Evolutionary conservation across 768 basidiomycete species (phyloP), one percentile per base, ranked within the genome.

Genomic region (Astraeus odoratus): DNA sequence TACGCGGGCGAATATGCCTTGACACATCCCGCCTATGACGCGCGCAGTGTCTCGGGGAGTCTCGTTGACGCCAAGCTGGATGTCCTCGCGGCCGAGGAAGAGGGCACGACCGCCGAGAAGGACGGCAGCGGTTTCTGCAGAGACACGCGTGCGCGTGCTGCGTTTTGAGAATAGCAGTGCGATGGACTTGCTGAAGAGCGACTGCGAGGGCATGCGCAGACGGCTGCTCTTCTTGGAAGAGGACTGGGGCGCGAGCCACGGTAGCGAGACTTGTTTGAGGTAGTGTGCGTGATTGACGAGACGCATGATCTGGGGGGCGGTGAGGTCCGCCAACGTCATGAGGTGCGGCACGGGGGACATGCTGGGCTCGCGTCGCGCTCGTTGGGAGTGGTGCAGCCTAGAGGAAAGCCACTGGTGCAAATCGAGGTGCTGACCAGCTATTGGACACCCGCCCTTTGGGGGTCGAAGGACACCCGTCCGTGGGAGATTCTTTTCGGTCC

Each of bases 31-130:
- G 3, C 89, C 86, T 49, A 98, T 80, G 8, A 99, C 90, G 20
- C 83, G 75, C 10, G 90, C 85, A 0, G 87, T 81, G 67, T 99
- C 96, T 31, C 86, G 71, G 3, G 80, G 61, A 23, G 72, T 78
- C 74, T 99, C 96, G 64, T 96, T 99, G 34, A 97, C 93, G 38
- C 95, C 95, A 18, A 99, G 72, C 55, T 99, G 96, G 43, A 97
- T 94, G 59, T 98, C 96, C 2, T 86, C 83, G 38, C 67, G 68
- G 2, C 94, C 93, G 7, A 98, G 72, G 64, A 98, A 99, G 54
- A 98, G 74, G 0, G 95, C 82, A 7, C 82, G 80, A 4, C 93
- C 96, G 16, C 95, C 95, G 0, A 99, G 76, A 10, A 91, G 65
- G 1, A 72, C 58, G 0, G 86, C 67, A 20, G 88, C 78, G 0